Evolutionary conservation across 2,329 filamentous ascomycete genomes (phyloP).

Genomic region (Colletotrichum falcatum): DNA sequence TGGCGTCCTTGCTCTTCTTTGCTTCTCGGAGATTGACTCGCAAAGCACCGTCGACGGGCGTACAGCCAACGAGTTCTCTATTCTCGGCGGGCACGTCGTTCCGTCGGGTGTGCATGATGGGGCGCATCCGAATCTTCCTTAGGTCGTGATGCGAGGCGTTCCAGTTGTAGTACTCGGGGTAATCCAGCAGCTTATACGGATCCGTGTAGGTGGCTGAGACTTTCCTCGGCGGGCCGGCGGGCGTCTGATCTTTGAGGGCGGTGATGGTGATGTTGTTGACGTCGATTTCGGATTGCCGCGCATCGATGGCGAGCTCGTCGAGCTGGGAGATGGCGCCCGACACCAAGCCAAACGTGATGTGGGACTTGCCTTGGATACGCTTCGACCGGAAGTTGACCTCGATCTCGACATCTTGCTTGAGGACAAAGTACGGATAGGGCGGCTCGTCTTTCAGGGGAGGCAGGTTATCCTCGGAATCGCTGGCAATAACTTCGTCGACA

Average conservation of each 20-base stretch:
- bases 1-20: slow-evolving; percentile 35
- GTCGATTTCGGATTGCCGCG: slow-evolving; percentile 71
- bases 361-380: slow-evolving; percentile 80
- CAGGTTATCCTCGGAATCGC: slow-evolving; percentile 48
- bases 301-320: slow-evolving; percentile 69
- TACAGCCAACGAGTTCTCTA: slow-evolving; percentile 67
- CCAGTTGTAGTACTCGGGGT: slow-evolving; percentile 72
- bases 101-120: slow-evolving; percentile 62
- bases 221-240: slow-evolving; percentile 47
- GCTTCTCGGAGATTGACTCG: slow-evolving; percentile 56
- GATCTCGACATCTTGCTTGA: slow-evolving; percentile 88
- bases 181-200: slow-evolving; percentile 74
- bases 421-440: slow-evolving; percentile 64
- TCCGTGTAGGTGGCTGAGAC: slow-evolving; percentile 66
- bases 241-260: slow-evolving; percentile 48
- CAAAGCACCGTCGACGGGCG: slow-evolving; percentile 66
- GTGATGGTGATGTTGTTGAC: slow-evolving; percentile 65
- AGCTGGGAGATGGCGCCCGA: slow-evolving; percentile 64
- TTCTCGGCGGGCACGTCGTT: slow-evolving; percentile 67
- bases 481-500: slow-evolving; percentile 35
- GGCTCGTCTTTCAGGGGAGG: slow-evolving; percentile 51
- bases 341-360: slow-evolving; percentile 80
- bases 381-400: slow-evolving; percentile 87
- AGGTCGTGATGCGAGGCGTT: slow-evolving; percentile 81
- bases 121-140: slow-evolving; percentile 74